A percentile compares a stretch with the other conserved stretches of the same genome.
These are phyloP conservation scores for Chaetomium strumarium DNA, from an alignment of 2,329 filamentous ascomycete species.

Conservation along the genomic window DNA sequence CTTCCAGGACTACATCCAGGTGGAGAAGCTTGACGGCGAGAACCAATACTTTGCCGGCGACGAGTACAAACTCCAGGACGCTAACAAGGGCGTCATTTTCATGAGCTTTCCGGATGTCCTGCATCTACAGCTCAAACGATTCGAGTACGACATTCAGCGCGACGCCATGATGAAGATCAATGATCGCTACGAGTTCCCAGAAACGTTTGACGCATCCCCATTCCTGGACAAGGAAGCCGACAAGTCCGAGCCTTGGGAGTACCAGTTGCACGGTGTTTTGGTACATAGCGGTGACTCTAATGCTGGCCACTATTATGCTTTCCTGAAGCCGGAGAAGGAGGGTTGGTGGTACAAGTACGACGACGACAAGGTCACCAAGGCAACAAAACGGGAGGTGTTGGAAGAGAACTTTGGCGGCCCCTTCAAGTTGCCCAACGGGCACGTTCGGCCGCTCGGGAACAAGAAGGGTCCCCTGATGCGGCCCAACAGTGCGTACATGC, in stretches of 20 bases:
- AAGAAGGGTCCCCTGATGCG: slow-evolving; percentile 56
- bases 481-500: slow-evolving; percentile 90
- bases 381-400: slow-evolving; percentile 81
- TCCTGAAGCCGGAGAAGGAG: slow-evolving; percentile 87
- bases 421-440: slow-evolving; percentile 51
- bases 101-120: slow-evolving; percentile 90
- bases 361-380: slow-evolving; percentile 93
- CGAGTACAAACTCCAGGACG: slow-evolving; percentile 87
- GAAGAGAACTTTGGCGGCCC: slow-evolving; percentile 97
- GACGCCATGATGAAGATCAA: slow-evolving; percentile 99
- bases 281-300: slow-evolving; percentile 97
- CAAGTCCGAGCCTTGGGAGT: slow-evolving; percentile 80
- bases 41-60: slow-evolving; percentile 96
- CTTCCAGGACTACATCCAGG: slow-evolving; percentile 92
- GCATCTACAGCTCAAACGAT: slow-evolving; percentile 92
- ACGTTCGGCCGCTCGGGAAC: slow-evolving; percentile 41
- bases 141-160: slow-evolving; percentile 93
- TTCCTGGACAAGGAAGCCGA: slow-evolving; percentile 85
- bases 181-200: slow-evolving; percentile 84
- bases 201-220: slow-evolving; percentile 74
- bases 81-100: slow-evolving; percentile 96
- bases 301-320: slow-evolving; percentile 97
- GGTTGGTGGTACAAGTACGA: slow-evolving; percentile 97
- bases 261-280: slow-evolving; percentile 89
- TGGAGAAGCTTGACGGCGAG: slow-evolving; percentile 94